phyloP scores from a whole-genome alignment of 208 protist genomes.

The Crithidia expoeki region DNA sequence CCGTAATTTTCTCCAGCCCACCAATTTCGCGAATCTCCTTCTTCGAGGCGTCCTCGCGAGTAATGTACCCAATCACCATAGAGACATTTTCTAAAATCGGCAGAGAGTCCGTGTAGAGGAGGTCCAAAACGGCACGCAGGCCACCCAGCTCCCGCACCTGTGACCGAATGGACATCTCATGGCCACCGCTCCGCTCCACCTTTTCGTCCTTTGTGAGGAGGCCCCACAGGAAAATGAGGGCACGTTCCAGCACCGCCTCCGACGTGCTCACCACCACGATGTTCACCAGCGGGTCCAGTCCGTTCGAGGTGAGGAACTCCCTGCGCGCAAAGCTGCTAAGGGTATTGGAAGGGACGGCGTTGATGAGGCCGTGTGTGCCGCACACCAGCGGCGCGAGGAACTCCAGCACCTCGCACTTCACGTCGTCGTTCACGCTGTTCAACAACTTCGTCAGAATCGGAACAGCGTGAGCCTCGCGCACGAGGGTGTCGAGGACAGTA shows the following conservation, averaged over 20 bases:
- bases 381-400: slow-evolving; percentile 76
- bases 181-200: slow-evolving; percentile 46
- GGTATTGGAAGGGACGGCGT: slow-evolving; percentile 23
- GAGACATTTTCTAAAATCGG: slow-evolving; percentile 92
- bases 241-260: slow-evolving; percentile 86
- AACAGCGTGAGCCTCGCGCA: slow-evolving; percentile 55
- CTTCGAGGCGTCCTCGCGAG: slow-evolving; percentile 91
- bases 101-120: slow-evolving; percentile 91
- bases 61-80: slow-evolving; percentile 95
- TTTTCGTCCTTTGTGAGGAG: slow-evolving; percentile 79
- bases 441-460: slow-evolving; percentile 65
- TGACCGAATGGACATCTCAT: slow-evolving; percentile 52
- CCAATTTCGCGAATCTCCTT: slow-evolving; percentile 83
- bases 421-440: slow-evolving; percentile 91
- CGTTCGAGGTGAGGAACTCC: slow-evolving; percentile 71
- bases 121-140: slow-evolving; percentile 84
- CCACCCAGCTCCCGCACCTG: slow-evolving; percentile 78
- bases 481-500: slow-evolving; percentile 49
- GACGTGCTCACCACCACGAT: slow-evolving; percentile 87
- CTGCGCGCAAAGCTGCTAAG: slow-evolving; percentile 42
- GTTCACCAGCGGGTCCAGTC: slow-evolving; percentile 83
- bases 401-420: slow-evolving; percentile 89
- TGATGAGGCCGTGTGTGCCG: slow-evolving; percentile 41
- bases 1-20: slow-evolving; percentile 91
- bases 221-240: slow-evolving; percentile 90